These are phyloP conservation scores for Komagataella pastoris DNA, from an alignment of 805 yeast species.

Conservation along the genomic window DNA sequence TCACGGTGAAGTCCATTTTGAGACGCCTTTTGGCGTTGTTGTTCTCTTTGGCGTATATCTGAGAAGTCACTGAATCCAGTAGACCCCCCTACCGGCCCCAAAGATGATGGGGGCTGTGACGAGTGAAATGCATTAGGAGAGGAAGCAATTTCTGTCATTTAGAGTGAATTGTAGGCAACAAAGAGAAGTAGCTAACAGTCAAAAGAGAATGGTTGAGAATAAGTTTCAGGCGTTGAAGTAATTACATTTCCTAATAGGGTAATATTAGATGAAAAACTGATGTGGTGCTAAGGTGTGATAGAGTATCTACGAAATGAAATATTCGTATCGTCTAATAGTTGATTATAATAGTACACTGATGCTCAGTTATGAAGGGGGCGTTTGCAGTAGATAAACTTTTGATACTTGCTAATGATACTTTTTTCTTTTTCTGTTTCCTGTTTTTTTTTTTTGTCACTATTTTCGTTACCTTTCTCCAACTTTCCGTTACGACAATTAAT, in stretches of 20 bases:
- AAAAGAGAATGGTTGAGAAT: neutral
- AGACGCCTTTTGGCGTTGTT: neutral
- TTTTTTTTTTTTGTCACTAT: no score
- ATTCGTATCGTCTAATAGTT: neutral
- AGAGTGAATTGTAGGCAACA: neutral
- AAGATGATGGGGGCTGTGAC: conserved; percentile 3
- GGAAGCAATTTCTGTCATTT: neutral
- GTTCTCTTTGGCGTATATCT: neutral
- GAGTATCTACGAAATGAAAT: neutral
- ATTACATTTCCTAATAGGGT: neutral
- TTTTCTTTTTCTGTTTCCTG: no score
- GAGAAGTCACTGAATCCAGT: neutral
- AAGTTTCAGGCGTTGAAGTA: neutral
- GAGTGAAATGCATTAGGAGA: conserved; percentile 1
- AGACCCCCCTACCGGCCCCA: neutral
- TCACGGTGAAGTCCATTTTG: conserved; percentile 2
- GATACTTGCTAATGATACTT: no score
- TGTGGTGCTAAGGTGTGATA: neutral
- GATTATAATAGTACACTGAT: neutral
- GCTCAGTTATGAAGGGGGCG: neutral
- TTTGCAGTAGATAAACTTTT: no score
- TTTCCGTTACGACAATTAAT: no score
- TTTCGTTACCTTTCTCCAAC: no score
- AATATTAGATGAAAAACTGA: neutral
- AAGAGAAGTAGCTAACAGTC: neutral